phyloP scores from a whole-genome alignment of 1,284 basidiomycete genomes.

The Trichosporon inkin region DNA sequence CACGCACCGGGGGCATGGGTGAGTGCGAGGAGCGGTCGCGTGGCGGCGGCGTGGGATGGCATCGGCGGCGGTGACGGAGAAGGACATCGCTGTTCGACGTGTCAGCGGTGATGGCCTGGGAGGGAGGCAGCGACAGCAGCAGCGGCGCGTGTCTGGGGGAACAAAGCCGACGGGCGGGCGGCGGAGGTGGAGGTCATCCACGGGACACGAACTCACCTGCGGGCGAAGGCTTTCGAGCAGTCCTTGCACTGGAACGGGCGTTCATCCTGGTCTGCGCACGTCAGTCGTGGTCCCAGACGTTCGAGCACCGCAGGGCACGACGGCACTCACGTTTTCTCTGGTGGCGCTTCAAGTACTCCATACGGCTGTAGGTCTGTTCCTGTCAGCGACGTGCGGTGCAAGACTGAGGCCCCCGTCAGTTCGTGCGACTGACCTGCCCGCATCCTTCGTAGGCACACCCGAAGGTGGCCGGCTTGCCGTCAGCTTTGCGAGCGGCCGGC shows the following conservation, averaged over 20 bases:
- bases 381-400: constrained; percentile 11
- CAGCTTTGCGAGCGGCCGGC: constrained; percentile 3
- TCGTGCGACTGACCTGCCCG: not conserved
- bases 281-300: constrained; percentile 2
- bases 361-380: constrained; percentile 45
- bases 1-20: constrained; percentile 34
- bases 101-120: constrained; percentile 1
- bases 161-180: not conserved
- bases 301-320: not conserved
- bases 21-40: constrained; percentile 40
- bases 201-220: constrained; percentile 37
- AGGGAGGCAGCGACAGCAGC: not conserved
- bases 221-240: constrained; percentile 50
- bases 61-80: constrained; percentile 49
- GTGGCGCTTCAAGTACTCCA: constrained; percentile 51
- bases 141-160: not conserved
- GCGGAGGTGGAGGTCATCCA: constrained; percentile 7
- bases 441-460: constrained; percentile 8
- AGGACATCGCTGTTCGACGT: constrained; percentile 46
- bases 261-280: constrained; percentile 45
- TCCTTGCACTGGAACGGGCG: constrained; percentile 50
- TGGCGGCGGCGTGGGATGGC: constrained; percentile 48
- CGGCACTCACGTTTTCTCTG: constrained; percentile 49
- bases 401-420: no score
- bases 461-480: constrained; percentile 5